Evolutionary conservation across 2,329 filamentous ascomycete genomes (phyloP).

Genomic region (Talaromyces pinophilus): DNA sequence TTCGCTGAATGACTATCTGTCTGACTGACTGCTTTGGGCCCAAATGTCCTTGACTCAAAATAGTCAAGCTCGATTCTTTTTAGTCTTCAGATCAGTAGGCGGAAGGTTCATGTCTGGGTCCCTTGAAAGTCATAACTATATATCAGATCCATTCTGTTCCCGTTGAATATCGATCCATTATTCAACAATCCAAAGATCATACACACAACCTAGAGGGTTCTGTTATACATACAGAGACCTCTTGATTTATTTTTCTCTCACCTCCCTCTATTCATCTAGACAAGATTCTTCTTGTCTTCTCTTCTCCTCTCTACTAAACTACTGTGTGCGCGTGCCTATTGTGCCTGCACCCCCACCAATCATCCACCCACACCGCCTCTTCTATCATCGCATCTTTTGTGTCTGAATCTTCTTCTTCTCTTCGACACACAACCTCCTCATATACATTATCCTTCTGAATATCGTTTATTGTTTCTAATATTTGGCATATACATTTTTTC

Average conservation of each 20-base stretch:
- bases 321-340: slow-evolving; percentile 14
- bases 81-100: slow-evolving; percentile 9
- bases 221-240: slow-evolving; percentile 7
- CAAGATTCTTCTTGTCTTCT: slow-evolving; percentile 4
- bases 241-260: not conserved
- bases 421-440: slow-evolving; percentile 9
- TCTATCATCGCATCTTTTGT: slow-evolving; percentile 15
- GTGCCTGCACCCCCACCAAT: slow-evolving; percentile 23
- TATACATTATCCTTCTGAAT: slow-evolving; percentile 10
- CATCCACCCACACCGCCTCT: slow-evolving; percentile 24
- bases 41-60: slow-evolving; percentile 17
- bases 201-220: not conserved
- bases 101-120: not conserved
- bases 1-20: slow-evolving; percentile 1
- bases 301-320: slow-evolving; percentile 1
- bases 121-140: slow-evolving; percentile 15
- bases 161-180: slow-evolving; percentile 11
- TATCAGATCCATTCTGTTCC: slow-evolving; percentile 24
- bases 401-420: slow-evolving; percentile 15
- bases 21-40: slow-evolving; percentile 7
- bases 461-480: slow-evolving; percentile 17
- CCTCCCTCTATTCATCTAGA: not conserved
- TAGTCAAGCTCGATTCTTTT: slow-evolving; percentile 8
- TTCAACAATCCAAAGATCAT: slow-evolving; percentile 10
- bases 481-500: slow-evolving; percentile 4